Conservation (phyloP, 2,329 filamentous ascomycete species). For the Botryotinia calthae region DNA sequence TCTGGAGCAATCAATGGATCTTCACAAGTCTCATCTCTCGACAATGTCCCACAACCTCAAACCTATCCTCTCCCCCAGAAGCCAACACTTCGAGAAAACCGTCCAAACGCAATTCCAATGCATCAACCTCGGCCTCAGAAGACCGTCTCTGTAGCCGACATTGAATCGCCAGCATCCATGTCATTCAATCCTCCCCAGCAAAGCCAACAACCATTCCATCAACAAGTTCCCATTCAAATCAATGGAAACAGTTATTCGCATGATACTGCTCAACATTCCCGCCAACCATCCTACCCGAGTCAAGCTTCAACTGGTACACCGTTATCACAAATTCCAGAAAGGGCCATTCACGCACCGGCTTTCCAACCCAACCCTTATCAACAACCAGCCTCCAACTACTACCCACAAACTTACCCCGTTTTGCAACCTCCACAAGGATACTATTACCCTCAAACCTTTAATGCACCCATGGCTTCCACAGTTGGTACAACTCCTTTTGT, state of each 20-base stretch:
- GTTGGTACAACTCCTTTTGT: constrained; percentile 34
- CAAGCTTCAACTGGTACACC: constrained; percentile 75
- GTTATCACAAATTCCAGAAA: constrained; percentile 86
- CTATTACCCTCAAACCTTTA: constrained; percentile 63
- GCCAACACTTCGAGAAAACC: constrained; percentile 56
- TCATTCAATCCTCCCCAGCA: constrained; percentile 58
- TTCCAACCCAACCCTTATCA: constrained; percentile 76
- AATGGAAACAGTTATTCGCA: constrained; percentile 54
- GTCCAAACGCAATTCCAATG: constrained; percentile 63
- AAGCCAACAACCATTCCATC: constrained; percentile 85
- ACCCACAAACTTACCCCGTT: constrained; percentile 52
- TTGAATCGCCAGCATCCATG: constrained; percentile 70
- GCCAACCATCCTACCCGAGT: constrained; percentile 66
- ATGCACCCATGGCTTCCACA: constrained; percentile 45
- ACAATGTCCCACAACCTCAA: constrained; percentile 50
- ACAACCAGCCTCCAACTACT: constrained; percentile 53
- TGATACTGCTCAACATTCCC: constrained; percentile 56
- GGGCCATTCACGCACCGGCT: constrained; percentile 83
- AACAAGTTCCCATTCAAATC: constrained; percentile 82
- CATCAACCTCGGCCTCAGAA: constrained; percentile 96
- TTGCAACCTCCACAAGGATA: constrained; percentile 59
- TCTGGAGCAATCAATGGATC: constrained; percentile 30
- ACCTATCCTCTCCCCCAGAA: constrained; percentile 58
- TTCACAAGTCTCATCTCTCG: constrained; percentile 36
- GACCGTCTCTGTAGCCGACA: constrained; percentile 86